Percentiles rank a stretch among this genome's conserved stretches.
These are phyloP conservation scores for Haplosporangium gracile DNA, from an alignment of 192 early-diverging fungal genomes.

Conservation along the genomic window DNA sequence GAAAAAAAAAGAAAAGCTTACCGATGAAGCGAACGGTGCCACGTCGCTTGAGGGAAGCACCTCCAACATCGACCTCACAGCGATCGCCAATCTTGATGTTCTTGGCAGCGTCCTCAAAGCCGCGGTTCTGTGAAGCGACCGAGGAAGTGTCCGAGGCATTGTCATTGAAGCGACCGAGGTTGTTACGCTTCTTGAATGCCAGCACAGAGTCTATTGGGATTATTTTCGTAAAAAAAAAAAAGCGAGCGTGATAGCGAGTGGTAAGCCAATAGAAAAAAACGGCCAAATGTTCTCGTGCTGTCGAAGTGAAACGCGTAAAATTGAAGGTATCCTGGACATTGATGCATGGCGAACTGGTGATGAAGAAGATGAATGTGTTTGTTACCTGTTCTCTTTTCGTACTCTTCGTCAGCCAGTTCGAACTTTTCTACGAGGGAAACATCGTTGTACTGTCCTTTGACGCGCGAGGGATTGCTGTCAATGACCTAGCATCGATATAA, in stretches of 20 bases:
- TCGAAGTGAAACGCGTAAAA: neutral
- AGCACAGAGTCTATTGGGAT: constrained; percentile 79
- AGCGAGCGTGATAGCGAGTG: neutral
- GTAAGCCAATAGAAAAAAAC: neutral
- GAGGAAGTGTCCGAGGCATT: constrained; percentile 57
- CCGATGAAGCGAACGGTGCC: constrained; percentile 85
- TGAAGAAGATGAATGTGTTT: neutral
- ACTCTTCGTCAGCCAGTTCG: constrained; percentile 91
- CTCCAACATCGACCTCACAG: constrained; percentile 82
- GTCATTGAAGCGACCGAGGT: constrained; percentile 89
- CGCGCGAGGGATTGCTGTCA: constrained; percentile 75
- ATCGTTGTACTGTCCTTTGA: constrained; percentile 86
- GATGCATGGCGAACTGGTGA: neutral
- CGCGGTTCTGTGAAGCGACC: constrained; percentile 55
- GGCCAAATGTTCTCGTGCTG: neutral
- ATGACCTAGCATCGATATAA: constrained; percentile 61
- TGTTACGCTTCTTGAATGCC: constrained; percentile 90
- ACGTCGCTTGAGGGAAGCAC: constrained; percentile 60
- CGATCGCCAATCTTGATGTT: constrained; percentile 82
- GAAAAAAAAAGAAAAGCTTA: constrained; percentile 20
- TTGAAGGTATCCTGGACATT: neutral
- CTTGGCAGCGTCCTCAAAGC: constrained; percentile 73
- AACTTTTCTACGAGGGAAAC: constrained; percentile 93
- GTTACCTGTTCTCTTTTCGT: constrained; percentile 81
- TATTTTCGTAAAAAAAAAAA: neutral